A percentile compares a stretch with the other conserved stretches of the same genome.
phyloP scores from a whole-genome alignment of 2,329 filamentous ascomycete species.

The Nothopassalora personata region DNA sequence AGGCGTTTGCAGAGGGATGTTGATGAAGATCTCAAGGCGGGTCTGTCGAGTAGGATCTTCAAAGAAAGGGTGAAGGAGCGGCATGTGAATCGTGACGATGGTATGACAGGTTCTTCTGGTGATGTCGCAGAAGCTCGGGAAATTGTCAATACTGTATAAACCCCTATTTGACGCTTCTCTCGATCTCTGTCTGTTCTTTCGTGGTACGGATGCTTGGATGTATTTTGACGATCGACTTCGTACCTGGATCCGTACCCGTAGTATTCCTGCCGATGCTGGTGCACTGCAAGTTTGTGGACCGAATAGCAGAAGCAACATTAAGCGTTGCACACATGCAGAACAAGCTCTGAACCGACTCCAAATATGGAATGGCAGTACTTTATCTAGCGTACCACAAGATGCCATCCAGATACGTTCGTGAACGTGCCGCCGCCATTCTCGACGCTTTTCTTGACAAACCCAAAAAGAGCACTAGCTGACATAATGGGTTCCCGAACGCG shows the following conservation, averaged over 20 bases:
- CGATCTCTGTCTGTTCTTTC: neutral
- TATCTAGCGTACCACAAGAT: no score
- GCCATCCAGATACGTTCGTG: neutral
- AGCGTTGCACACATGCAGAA: no score
- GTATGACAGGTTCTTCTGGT: neutral
- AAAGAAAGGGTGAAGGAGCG: neutral
- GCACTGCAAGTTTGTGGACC: no score
- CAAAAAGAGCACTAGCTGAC: neutral
- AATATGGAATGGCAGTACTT: no score
- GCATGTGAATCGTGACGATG: neutral
- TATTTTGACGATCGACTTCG: no score
- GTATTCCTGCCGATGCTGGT: neutral
- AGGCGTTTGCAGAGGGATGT: constrained; percentile 16
- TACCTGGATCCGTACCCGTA: neutral
- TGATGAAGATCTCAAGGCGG: constrained; percentile 17
- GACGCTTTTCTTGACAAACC: neutral
- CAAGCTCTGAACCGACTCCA: no score
- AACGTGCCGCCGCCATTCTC: neutral
- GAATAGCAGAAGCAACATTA: no score
- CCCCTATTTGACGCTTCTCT: neutral
- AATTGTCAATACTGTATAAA: neutral
- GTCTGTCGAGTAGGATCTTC: neutral
- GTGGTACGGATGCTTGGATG: no score
- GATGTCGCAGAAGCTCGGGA: neutral
- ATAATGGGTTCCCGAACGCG: neutral